phyloP scores from a whole-genome alignment of 345 rosid species.

The Pistacia atlantica region DNA sequence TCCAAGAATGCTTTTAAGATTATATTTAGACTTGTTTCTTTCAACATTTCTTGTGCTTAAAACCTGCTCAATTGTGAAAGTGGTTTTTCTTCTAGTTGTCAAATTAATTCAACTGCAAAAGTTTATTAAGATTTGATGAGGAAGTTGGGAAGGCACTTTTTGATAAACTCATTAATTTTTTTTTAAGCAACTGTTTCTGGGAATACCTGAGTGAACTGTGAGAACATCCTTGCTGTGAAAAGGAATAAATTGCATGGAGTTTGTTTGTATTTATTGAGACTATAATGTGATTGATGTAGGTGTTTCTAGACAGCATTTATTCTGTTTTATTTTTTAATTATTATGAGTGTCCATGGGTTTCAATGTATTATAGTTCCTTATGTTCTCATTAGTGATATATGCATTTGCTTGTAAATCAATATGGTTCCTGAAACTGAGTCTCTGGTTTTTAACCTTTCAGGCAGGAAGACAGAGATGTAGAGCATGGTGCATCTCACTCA shows the following conservation, averaged over 20 bases:
- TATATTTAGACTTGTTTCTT: neutral
- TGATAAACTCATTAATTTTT: neutral
- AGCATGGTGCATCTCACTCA: slow-evolving; percentile 55
- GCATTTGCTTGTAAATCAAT: neutral
- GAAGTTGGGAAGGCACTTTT: neutral
- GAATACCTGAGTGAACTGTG: neutral
- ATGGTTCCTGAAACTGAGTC: neutral
- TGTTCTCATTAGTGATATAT: neutral
- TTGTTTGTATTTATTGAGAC: neutral
- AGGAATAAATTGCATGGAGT: neutral
- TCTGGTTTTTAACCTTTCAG: slow-evolving; percentile 43
- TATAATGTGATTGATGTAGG: neutral
- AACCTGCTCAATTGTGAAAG: neutral
- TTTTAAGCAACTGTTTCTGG: neutral
- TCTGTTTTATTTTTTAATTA: neutral
- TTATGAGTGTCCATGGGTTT: neutral
- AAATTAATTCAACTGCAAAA: neutral
- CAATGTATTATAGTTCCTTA: neutral
- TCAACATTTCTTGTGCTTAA: neutral
- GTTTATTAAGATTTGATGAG: neutral
- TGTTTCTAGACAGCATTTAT: neutral
- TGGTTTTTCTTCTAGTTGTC: neutral
- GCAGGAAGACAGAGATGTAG: slow-evolving; percentile 77
- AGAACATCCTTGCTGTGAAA: neutral
- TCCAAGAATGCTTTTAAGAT: slow-evolving; percentile 4